Evolutionary conservation across 169 alveolate genomes (phyloP), one percentile per base, ranked within the genome.

Genomic region (Plasmodium berghei): DNA sequence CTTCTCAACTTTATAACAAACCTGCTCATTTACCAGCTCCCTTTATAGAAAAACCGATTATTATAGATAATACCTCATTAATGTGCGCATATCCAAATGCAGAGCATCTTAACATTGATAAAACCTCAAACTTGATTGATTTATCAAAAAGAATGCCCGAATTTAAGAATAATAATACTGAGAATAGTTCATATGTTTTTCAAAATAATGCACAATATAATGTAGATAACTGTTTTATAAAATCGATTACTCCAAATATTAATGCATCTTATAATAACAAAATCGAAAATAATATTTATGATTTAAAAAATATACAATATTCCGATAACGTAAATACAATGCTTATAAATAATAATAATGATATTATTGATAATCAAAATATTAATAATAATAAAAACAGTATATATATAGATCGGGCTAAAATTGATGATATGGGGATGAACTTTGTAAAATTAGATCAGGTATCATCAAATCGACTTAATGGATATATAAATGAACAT

Each of bases 41-140:
- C n/a, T 5, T 63, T 45, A 48, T 74, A 26, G 74, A 61, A 74
- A 74, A 62, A 16, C 73, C 88, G 1, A 74, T 56, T 46, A 34
- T 74, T 46, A 34, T 46, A 24, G 88, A 74, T 9, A 63, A 42
- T 18, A 24, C 49, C 8, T 49, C 54, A 10, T 42, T 34, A 28
- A 1, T n/a, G 28, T n/a, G 24, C 22, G 59, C 42, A 55, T 12
- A 61, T 74, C 48, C 74, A 62, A 74, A 66, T 63, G 22, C 24
- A 62, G 67, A 62, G 5, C 18, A 62, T n/a, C 62, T 9, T 46
- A 26, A 18, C 6, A 42, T 6, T 62, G 42, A 62, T 34, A 74
- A 61, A 40, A 1, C 22, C 18, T 62, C 69, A 58, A 62, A 34
- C 69, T 20, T 40, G 12, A 26, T 66, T 8, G 75, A 62, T 54